Conservation (phyloP, 495 filamentous ascomycete species). For the Geopyxis carbonaria region DNA sequence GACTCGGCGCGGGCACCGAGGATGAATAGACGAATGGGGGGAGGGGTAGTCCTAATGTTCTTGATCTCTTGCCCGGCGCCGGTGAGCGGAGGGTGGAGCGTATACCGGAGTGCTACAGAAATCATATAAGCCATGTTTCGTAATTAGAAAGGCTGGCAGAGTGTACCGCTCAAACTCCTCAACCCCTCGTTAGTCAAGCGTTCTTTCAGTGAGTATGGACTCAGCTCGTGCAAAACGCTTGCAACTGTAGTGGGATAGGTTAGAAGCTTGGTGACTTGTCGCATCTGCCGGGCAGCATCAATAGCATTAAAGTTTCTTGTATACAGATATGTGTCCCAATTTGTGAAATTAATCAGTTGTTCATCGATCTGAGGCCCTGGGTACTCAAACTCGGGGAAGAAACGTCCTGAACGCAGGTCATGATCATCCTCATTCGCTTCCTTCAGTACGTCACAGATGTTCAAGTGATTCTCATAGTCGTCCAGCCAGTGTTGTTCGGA, state of each 20-base stretch:
- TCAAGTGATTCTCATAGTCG: constrained; percentile 78
- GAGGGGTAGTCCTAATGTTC: constrained; percentile 63
- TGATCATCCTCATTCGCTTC: constrained; percentile 98
- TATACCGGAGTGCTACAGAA: constrained; percentile 70
- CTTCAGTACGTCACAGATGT: constrained; percentile 77
- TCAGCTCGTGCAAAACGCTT: constrained; percentile 82
- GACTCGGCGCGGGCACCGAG: constrained; percentile 92
- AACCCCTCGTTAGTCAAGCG: constrained; percentile 73
- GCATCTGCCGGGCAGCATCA: constrained; percentile 66
- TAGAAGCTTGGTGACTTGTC: constrained; percentile 78
- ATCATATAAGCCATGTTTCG: constrained; percentile 16
- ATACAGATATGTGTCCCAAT: constrained; percentile 94
- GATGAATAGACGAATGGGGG: constrained; percentile 80
- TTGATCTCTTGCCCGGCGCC: constrained; percentile 60
- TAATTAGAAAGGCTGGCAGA: not conserved
- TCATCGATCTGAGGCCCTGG: constrained; percentile 79
- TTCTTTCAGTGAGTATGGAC: constrained; percentile 64
- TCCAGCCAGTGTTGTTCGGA: constrained; percentile 85
- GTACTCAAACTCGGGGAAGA: constrained; percentile 88
- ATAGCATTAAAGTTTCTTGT: constrained; percentile 76
- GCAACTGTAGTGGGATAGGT: constrained; percentile 87
- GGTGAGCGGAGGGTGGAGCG: constrained; percentile 65
- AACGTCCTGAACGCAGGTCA: constrained; percentile 72
- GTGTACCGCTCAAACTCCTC: constrained; percentile 75
- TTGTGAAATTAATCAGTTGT: constrained; percentile 86